Percentiles rank a stretch among this genome's conserved stretches.
Evolutionary conservation across 2,329 filamentous ascomycete species (phyloP).

Genomic region (Colletotrichum echinochloae): DNA sequence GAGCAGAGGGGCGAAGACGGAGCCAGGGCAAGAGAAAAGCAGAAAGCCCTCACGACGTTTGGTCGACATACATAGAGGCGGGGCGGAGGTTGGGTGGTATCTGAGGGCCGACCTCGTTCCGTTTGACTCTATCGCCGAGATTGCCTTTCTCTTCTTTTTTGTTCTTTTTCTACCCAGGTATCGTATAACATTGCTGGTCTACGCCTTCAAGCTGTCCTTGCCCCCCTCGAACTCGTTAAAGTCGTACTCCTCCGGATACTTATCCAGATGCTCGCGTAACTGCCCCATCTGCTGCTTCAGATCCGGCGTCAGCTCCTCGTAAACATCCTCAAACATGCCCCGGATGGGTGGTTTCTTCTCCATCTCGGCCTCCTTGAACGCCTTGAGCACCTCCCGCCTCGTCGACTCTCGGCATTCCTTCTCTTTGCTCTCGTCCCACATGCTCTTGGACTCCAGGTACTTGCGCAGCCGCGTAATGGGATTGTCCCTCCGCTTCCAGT

Average conservation of each 20-base stretch:
- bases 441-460: conserved; percentile 85
- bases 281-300: conserved; percentile 77
- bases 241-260: conserved; percentile 95
- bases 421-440: conserved; percentile 90
- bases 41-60: conserved; percentile 9
- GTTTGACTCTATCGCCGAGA: neutral
- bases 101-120: neutral
- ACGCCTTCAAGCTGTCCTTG: conserved; percentile 67
- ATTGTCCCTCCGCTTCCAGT: conserved; percentile 93
- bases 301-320: conserved; percentile 87
- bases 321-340: conserved; percentile 87
- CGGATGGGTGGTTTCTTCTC: conserved; percentile 81
- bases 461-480: conserved; percentile 87
- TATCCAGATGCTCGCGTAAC: conserved; percentile 81
- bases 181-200: conserved; percentile 16
- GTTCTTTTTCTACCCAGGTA: conserved; percentile 15
- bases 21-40: neutral
- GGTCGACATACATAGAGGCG: neutral
- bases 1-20: conserved; percentile 1
- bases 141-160: conserved; percentile 3
- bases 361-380: conserved; percentile 86
- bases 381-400: conserved; percentile 81
- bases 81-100: neutral
- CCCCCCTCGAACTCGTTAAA: conserved; percentile 81
- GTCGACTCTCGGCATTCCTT: conserved; percentile 74